Evolutionary conservation across 2,329 filamentous ascomycete species (phyloP).

Genomic region (Arthrobotrys musiformis): DNA sequence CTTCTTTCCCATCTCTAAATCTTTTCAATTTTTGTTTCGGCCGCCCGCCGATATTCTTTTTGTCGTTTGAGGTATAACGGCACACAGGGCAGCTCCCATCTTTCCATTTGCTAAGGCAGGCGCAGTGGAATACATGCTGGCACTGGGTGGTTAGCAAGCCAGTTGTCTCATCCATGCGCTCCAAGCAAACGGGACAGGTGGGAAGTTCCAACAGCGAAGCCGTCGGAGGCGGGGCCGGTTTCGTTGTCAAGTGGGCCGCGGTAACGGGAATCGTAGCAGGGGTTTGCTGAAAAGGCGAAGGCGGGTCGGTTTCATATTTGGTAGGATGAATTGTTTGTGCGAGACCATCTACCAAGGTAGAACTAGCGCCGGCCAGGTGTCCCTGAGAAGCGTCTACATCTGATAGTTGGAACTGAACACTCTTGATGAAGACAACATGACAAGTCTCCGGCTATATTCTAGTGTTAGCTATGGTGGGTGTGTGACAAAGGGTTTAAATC

Average conservation of each 20-base stretch:
- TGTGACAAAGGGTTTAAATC: conserved; percentile 24
- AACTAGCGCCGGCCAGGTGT: conserved; percentile 62
- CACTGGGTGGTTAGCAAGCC: conserved; percentile 95
- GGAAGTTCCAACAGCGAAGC: conserved; percentile 89
- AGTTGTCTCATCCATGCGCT: conserved; percentile 97
- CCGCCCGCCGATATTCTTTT: conserved; percentile 90
- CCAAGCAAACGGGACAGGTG: conserved; percentile 94
- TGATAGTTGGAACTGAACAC: conserved; percentile 33
- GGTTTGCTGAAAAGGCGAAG: conserved; percentile 59
- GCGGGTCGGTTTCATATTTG: conserved; percentile 60
- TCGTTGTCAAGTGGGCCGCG: conserved; percentile 67
- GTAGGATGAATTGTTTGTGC: conserved; percentile 57
- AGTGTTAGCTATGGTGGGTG: conserved; percentile 71
- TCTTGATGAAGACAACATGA: conserved; percentile 90
- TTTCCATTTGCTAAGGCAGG: conserved; percentile 94
- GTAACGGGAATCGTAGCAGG: conserved; percentile 50
- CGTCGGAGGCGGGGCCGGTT: conserved; percentile 77
- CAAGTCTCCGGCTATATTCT: conserved; percentile 90
- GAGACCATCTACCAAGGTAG: neutral
- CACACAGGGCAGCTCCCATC: conserved; percentile 94
- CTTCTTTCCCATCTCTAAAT: conserved; percentile 34
- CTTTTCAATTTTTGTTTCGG: conserved; percentile 60
- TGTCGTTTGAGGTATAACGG: conserved; percentile 84
- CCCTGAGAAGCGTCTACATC: conserved; percentile 73
- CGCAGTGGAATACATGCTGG: conserved; percentile 97